These are phyloP conservation scores for Pseudocercospora cruenta DNA, from an alignment of 2,329 filamentous ascomycete species.

Conservation along the genomic window DNA sequence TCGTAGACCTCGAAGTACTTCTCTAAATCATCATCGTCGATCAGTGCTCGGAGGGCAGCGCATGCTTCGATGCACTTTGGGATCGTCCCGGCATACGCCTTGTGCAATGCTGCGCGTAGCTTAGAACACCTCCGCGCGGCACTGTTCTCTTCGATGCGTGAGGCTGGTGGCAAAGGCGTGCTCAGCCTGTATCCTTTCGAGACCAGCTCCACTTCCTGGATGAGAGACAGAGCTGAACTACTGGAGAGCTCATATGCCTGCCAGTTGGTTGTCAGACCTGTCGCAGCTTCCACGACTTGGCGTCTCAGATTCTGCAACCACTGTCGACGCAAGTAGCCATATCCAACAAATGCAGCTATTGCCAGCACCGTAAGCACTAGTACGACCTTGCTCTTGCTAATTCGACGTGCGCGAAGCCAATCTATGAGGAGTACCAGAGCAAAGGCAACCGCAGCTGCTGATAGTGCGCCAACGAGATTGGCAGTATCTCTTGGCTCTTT, in stretches of 20 bases:
- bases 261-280: constrained; percentile 70
- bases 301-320: constrained; percentile 79
- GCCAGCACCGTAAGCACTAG: constrained; percentile 56
- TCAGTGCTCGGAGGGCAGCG: constrained; percentile 68
- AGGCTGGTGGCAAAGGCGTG: constrained; percentile 87
- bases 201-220: constrained; percentile 95
- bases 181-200: constrained; percentile 90
- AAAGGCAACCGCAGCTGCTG: constrained; percentile 66
- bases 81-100: constrained; percentile 70
- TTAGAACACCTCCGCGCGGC: constrained; percentile 76
- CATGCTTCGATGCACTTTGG: constrained; percentile 73
- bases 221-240: constrained; percentile 75
- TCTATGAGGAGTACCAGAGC: constrained; percentile 68
- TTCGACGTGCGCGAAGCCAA: constrained; percentile 64
- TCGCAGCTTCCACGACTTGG: constrained; percentile 71
- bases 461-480: constrained; percentile 63
- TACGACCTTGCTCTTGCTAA: constrained; percentile 59
- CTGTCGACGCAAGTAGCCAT: constrained; percentile 74
- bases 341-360: constrained; percentile 61
- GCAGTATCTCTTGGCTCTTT: constrained; percentile 46
- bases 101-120: constrained; percentile 74
- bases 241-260: constrained; percentile 80
- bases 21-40: constrained; percentile 80
- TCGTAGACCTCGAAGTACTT: constrained; percentile 81
- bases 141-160: constrained; percentile 77